Evolutionary conservation across 768 basidiomycete genomes (phyloP).

Genomic region (Amanita phalloides): DNA sequence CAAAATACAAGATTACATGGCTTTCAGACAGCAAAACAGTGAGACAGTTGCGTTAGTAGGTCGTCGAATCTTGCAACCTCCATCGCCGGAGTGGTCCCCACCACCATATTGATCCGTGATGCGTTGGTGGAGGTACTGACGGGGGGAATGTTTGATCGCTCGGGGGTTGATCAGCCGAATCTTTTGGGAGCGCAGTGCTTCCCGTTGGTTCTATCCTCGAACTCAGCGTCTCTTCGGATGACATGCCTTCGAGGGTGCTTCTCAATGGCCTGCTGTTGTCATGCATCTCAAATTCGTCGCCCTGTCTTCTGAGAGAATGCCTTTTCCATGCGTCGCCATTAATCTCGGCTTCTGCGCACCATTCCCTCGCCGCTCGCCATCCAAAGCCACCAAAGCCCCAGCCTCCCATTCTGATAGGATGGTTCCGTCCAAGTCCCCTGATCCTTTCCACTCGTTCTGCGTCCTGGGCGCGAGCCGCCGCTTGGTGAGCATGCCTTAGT

Average conservation of each 20-base stretch:
- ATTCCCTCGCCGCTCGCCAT: conserved; percentile 19
- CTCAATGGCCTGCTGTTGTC: neutral
- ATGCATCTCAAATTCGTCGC: neutral
- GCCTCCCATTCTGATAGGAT: conserved; percentile 24
- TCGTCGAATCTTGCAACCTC: conserved; percentile 70
- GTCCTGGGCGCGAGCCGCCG: conserved; percentile 62
- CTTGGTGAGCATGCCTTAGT: conserved; percentile 59
- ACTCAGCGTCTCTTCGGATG: neutral
- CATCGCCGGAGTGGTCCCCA: conserved; percentile 70
- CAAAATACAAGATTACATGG: neutral
- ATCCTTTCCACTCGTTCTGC: conserved; percentile 57
- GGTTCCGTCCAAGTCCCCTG: conserved; percentile 43
- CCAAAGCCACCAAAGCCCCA: conserved; percentile 73
- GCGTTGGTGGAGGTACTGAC: conserved; percentile 7
- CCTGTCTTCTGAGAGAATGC: neutral
- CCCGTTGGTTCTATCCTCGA: neutral
- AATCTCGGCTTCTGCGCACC: neutral
- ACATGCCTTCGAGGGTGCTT: neutral
- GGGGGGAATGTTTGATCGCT: neutral
- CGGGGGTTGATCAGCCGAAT: neutral
- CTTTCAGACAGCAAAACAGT: neutral
- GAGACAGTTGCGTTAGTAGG: conserved; percentile 30
- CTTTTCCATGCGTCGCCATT: neutral
- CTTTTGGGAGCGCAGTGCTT: neutral
- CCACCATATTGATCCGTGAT: conserved; percentile 51